Evolutionary conservation across 169 alveolate genomes (phyloP).

Genomic region (Cryptosporidium meleagridis): DNA sequence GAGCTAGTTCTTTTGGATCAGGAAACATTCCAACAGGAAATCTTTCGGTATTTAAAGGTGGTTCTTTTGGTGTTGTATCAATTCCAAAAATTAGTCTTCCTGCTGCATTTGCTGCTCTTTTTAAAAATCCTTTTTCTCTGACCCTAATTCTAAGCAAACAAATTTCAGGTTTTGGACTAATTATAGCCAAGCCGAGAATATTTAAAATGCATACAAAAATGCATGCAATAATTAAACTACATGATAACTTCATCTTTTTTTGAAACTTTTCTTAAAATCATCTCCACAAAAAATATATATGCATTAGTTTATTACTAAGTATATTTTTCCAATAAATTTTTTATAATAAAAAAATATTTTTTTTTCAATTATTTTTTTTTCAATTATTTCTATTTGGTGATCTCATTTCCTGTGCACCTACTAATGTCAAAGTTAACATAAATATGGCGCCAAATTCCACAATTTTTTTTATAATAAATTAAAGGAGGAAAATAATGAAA

Average conservation of each 20-base stretch:
- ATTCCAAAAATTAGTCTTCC: slow-evolving; percentile 38
- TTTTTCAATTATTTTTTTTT: neutral
- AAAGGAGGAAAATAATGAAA: neutral
- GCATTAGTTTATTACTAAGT: neutral
- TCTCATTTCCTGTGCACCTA: neutral
- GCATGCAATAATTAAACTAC: slow-evolving; percentile 3
- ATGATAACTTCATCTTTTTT: neutral
- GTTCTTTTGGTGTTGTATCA: slow-evolving; percentile 11
- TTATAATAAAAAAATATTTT: neutral
- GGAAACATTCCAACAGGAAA: slow-evolving; percentile 71
- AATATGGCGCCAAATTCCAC: slow-evolving; percentile 1
- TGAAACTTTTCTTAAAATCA: neutral
- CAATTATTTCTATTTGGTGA: neutral
- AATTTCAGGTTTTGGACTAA: neutral
- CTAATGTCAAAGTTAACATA: neutral
- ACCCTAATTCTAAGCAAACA: neutral
- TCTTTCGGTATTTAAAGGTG: slow-evolving; percentile 12
- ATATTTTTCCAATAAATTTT: neutral
- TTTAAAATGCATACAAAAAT: neutral
- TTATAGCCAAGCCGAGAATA: neutral
- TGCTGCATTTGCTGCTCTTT: slow-evolving; percentile 61
- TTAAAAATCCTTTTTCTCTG: slow-evolving; percentile 51
- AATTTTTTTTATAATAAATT: no score
- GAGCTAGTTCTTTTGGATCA: slow-evolving; percentile 40
- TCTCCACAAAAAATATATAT: neutral